Evolutionary conservation across 768 basidiomycete species (phyloP).

Genomic region (Lactarius hengduanensis): DNA sequence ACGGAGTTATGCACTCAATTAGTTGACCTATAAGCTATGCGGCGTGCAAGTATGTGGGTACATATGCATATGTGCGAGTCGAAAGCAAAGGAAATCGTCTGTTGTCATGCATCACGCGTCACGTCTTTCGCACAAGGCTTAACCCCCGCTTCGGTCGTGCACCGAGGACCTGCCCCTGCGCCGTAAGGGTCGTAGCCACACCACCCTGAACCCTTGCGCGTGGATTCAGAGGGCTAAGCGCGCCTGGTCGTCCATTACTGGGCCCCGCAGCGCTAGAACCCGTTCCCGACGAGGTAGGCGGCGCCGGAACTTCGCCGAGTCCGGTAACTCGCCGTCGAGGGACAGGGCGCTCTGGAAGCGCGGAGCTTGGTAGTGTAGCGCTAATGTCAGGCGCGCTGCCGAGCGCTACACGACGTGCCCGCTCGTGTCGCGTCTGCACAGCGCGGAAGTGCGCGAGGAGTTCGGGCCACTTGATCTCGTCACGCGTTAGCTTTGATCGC

Average conservation of each 20-base stretch:
- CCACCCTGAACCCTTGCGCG: slow-evolving; percentile 30
- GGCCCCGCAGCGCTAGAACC: slow-evolving; percentile 1
- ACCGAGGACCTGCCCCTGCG: slow-evolving; percentile 26
- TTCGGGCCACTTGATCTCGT: slow-evolving; percentile 98
- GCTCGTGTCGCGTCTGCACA: slow-evolving; percentile 90
- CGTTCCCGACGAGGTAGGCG: slow-evolving; percentile 1
- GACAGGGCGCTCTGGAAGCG: slow-evolving; percentile 41
- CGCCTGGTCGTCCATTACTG: slow-evolving; percentile 21
- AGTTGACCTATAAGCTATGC: slow-evolving; percentile 1
- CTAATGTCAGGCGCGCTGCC: slow-evolving; percentile 51
- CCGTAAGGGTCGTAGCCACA: slow-evolving; percentile 25
- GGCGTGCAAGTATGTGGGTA: background rate
- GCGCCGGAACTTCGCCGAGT: slow-evolving; percentile 36
- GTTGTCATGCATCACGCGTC: background rate
- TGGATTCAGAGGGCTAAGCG: slow-evolving; percentile 28
- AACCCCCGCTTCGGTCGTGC: slow-evolving; percentile 26
- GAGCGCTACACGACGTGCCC: slow-evolving; percentile 74
- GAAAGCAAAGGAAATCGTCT: background rate
- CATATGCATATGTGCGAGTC: slow-evolving; percentile 1
- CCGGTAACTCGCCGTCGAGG: slow-evolving; percentile 66
- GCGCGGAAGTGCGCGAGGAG: slow-evolving; percentile 88
- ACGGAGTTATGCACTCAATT: slow-evolving; percentile 1
- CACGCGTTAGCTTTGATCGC: slow-evolving; percentile 75
- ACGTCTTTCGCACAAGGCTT: slow-evolving; percentile 26
- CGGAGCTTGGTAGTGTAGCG: slow-evolving; percentile 45